A percentile compares a stretch with the other conserved stretches of the same genome.
Conservation (phyloP, 2,329 filamentous ascomycete species). For the Paraphaeosphaeria minitans region DNA sequence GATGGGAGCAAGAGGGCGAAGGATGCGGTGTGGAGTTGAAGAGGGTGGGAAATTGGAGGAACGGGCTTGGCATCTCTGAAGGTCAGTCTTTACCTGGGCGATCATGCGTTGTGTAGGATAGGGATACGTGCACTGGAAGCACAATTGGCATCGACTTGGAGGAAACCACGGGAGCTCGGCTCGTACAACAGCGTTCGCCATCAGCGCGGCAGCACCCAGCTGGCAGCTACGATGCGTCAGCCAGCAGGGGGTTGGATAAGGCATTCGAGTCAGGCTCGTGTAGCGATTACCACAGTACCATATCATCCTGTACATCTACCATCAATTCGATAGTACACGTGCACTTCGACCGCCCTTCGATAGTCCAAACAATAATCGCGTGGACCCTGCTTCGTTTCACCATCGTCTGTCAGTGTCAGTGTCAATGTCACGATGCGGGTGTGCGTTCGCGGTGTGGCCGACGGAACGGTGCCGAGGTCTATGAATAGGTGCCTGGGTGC, state of each 20-base stretch:
- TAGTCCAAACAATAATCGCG: not conserved
- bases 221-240: no score
- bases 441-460: not conserved
- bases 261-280: no score
- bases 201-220: no score
- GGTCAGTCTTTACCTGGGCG: not conserved
- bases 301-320: no score
- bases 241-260: no score
- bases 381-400: not conserved
- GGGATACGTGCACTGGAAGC: no score
- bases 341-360: not conserved
- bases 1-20: conserved; percentile 49
- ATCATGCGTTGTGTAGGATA: not conserved
- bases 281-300: no score
- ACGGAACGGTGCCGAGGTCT: not conserved
- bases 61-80: not conserved
- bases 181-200: no score
- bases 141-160: no score
- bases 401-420: not conserved
- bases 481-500: not conserved
- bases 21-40: conserved; percentile 53
- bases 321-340: no score
- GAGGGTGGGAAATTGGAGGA: not conserved
- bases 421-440: not conserved
- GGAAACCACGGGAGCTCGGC: no score